Percentiles rank a stretch among this genome's conserved stretches.
phyloP scores from a whole-genome alignment of 2,329 filamentous ascomycete species.

The Volutella citrinella region DNA sequence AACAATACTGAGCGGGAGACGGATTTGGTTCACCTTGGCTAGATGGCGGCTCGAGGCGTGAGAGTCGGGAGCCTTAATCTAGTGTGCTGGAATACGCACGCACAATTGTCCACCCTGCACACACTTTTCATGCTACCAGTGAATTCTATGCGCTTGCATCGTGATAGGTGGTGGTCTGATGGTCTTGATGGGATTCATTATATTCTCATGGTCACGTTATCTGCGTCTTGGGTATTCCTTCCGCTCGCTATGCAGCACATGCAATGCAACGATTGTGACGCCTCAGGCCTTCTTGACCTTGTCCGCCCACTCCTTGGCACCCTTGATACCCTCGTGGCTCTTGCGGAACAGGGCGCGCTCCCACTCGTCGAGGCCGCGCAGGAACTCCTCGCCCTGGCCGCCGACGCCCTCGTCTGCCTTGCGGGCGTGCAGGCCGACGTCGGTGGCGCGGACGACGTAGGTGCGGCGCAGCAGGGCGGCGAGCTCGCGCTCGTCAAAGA shows the following conservation, averaged over 20 bases:
- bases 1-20: slow-evolving; percentile 25
- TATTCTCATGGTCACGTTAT: slow-evolving; percentile 8
- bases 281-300: slow-evolving; percentile 41
- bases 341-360: slow-evolving; percentile 75
- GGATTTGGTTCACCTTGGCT: slow-evolving; percentile 26
- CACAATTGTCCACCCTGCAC: no score
- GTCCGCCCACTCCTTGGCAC: slow-evolving; percentile 68
- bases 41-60: slow-evolving; percentile 25
- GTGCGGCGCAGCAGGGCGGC: slow-evolving; percentile 73
- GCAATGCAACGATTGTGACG: no score
- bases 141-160: no score
- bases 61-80: slow-evolving; percentile 24
- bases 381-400: slow-evolving; percentile 70
- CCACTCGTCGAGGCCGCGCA: slow-evolving; percentile 84
- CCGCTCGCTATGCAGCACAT: no score
- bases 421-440: slow-evolving; percentile 84
- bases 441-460: slow-evolving; percentile 76
- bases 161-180: slow-evolving; percentile 11
- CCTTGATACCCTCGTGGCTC: slow-evolving; percentile 71
- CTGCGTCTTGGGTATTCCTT: not conserved
- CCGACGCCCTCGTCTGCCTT: slow-evolving; percentile 67
- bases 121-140: no score
- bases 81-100: slow-evolving; percentile 26
- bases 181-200: no score
- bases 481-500: slow-evolving; percentile 80